A percentile compares a stretch with the other conserved stretches of the same genome.
Conservation (phyloP, 352 stramenopile species). For the Phytophthora megakarya region DNA sequence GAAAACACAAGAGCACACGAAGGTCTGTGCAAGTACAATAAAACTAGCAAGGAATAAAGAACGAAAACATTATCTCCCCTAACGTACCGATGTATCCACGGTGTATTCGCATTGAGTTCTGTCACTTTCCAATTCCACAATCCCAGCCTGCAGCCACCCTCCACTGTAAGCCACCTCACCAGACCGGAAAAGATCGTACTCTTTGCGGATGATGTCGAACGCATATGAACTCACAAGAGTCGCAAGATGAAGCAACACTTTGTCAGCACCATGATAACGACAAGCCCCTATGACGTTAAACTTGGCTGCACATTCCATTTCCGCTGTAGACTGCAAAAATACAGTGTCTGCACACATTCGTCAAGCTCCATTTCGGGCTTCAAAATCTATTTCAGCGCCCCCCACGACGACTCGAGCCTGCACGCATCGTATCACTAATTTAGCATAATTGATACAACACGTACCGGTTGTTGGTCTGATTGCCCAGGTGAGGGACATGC, state of each 20-base stretch:
- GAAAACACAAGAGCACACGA: constrained; percentile 4
- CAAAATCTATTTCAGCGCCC: neutral
- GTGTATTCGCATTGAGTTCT: too few species aligned
- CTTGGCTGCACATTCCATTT: neutral
- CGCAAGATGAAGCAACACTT: neutral
- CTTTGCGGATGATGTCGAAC: too few species aligned
- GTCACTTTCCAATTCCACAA: too few species aligned
- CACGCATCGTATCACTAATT: too few species aligned
- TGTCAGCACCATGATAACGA: constrained; percentile 3
- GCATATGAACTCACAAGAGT: neutral
- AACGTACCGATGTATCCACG: too few species aligned
- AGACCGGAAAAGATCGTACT: too few species aligned
- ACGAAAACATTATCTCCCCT: too few species aligned
- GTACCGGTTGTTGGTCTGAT: constrained; percentile 7
- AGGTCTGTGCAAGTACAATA: too few species aligned
- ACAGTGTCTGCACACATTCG: constrained; percentile 13
- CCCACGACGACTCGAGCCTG: constrained; percentile 9
- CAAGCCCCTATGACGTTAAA: constrained; percentile 2
- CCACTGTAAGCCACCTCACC: too few species aligned
- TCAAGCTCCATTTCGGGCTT: constrained; percentile 16
- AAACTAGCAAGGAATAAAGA: too few species aligned
- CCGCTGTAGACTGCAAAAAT: constrained; percentile 1
- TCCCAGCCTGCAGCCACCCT: too few species aligned
- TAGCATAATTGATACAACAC: neutral
- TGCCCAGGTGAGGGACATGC: neutral